These are phyloP conservation scores for Dendryphion nanum DNA, from an alignment of 2,329 filamentous ascomycete species.

Conservation along the genomic window DNA sequence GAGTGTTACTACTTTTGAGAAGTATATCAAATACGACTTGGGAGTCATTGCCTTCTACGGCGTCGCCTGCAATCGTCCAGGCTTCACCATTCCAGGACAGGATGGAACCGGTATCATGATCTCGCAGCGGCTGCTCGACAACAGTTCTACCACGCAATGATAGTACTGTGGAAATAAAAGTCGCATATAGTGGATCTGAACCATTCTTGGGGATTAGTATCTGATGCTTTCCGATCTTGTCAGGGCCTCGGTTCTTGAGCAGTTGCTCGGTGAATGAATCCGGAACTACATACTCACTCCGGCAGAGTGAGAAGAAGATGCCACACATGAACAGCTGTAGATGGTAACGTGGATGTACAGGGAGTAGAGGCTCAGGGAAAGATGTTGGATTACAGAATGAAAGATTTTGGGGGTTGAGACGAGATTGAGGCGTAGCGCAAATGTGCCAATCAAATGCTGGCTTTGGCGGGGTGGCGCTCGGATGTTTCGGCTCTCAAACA, in stretches of 20 bases:
- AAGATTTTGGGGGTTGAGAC: too few relatives aligned
- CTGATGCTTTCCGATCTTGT: conserved; percentile 21
- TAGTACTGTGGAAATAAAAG: conserved; percentile 83
- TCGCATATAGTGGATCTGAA: conserved; percentile 32
- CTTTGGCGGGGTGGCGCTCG: conserved; percentile 6
- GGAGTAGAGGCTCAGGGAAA: conserved; percentile 8
- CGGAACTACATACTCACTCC: conserved; percentile 18
- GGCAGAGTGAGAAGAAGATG: conserved; percentile 53
- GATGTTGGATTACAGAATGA: not conserved
- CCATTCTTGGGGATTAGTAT: conserved; percentile 8
- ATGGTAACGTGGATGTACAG: conserved; percentile 2
- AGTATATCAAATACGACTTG: conserved; percentile 65
- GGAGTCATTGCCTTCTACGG: conserved; percentile 76
- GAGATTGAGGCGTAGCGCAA: too few relatives aligned
- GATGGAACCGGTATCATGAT: conserved; percentile 57
- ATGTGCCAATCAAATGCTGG: not conserved
- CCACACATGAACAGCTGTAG: conserved; percentile 38
- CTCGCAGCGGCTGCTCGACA: conserved; percentile 69
- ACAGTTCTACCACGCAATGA: conserved; percentile 76
- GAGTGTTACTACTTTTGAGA: conserved; percentile 13
- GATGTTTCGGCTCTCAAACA: conserved; percentile 17
- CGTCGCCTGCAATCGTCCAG: conserved; percentile 66
- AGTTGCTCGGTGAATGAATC: conserved; percentile 22
- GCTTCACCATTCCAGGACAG: conserved; percentile 98
- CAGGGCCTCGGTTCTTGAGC: conserved; percentile 34